Evolutionary conservation across 805 yeast species (phyloP).

Genomic region (Yarrowia sp.): DNA sequence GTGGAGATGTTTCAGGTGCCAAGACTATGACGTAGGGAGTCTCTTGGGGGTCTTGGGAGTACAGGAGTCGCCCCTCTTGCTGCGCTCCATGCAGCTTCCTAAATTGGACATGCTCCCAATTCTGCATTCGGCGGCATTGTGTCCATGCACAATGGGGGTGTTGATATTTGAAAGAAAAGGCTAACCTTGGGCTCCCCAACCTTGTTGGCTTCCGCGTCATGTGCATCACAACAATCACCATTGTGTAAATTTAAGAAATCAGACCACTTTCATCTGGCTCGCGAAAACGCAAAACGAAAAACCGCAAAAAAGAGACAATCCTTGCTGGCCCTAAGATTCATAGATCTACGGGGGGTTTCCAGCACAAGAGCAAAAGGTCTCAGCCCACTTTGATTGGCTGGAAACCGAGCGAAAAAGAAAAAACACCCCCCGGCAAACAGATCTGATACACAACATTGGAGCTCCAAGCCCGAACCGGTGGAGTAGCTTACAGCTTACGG

Average conservation of each 20-base stretch:
- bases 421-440: too few species aligned
- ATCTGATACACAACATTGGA: too few species aligned
- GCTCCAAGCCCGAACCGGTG: too few species aligned
- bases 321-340: neutral
- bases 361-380: too few species aligned
- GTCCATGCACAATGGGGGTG: neutral
- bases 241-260: slow-evolving; percentile 13
- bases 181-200: neutral
- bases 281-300: neutral
- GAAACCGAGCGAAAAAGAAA: too few species aligned
- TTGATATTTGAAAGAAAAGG: neutral
- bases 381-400: too few species aligned
- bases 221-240: slow-evolving; percentile 21
- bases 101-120: neutral
- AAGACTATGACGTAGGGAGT: neutral
- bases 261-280: slow-evolving; percentile 9
- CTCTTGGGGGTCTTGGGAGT: neutral
- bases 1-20: too few species aligned
- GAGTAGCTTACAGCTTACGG: neutral
- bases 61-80: neutral
- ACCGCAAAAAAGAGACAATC: neutral
- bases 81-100: slow-evolving; percentile 21
- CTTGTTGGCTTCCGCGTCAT: neutral
- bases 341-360: neutral
- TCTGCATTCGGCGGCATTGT: slow-evolving; percentile 2